Conservation (phyloP, 2,329 filamentous ascomycete genomes). For the Talaromyces rugulosus region DNA sequence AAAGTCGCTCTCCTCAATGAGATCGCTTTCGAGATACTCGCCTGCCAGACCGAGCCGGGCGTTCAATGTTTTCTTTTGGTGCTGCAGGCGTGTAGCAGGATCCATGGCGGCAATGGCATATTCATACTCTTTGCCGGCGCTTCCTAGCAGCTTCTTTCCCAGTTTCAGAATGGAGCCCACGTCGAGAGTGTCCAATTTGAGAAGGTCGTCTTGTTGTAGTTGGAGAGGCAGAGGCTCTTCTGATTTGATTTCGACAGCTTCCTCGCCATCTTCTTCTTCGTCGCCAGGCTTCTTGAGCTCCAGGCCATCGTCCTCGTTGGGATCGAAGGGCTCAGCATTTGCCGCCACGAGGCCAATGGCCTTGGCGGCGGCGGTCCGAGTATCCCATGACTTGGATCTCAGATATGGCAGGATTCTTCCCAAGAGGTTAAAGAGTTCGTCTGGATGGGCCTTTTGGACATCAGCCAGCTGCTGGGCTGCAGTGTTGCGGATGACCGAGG, state of each 20-base stretch:
- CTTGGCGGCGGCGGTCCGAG: slow-evolving; percentile 85
- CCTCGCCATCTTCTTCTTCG: slow-evolving; percentile 51
- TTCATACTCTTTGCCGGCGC: slow-evolving; percentile 75
- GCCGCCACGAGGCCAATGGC: slow-evolving; percentile 91
- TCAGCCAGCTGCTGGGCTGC: slow-evolving; percentile 95
- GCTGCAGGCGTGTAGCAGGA: slow-evolving; percentile 71
- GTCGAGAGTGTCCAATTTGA: slow-evolving; percentile 71
- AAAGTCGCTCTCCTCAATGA: slow-evolving; percentile 63
- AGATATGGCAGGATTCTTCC: slow-evolving; percentile 94
- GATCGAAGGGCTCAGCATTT: slow-evolving; percentile 82
- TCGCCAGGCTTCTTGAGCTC: slow-evolving; percentile 48
- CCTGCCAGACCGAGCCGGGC: slow-evolving; percentile 80
- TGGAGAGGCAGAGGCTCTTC: slow-evolving; percentile 31
- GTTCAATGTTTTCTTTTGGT: slow-evolving; percentile 84
- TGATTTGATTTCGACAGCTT: slow-evolving; percentile 27
- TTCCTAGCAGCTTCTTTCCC: slow-evolving; percentile 79
- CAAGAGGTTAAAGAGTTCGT: slow-evolving; percentile 93
- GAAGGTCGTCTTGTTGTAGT: slow-evolving; percentile 55
- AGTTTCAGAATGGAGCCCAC: slow-evolving; percentile 74
- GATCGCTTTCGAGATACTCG: slow-evolving; percentile 78
- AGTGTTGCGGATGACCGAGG: slow-evolving; percentile 90
- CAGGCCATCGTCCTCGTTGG: slow-evolving; percentile 67
- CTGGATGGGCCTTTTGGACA: slow-evolving; percentile 95
- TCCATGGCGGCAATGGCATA: slow-evolving; percentile 78
- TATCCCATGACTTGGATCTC: slow-evolving; percentile 95